Conservation (phyloP, 225 moss, liverwort and hornwort genomes). For the Sphagnum tenellum region DNA sequence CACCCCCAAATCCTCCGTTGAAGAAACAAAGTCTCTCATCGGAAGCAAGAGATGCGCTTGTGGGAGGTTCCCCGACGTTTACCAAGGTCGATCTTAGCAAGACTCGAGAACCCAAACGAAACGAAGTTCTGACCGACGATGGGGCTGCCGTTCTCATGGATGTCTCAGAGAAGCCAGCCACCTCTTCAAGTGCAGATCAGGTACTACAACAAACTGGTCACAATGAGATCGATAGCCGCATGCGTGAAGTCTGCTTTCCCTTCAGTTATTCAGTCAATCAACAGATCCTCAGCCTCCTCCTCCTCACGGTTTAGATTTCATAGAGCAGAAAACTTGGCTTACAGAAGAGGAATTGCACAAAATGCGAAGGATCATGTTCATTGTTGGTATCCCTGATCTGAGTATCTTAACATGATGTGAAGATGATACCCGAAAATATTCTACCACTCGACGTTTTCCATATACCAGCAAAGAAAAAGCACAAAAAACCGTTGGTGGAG, state of each 20-base stretch:
- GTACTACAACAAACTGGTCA: not conserved
- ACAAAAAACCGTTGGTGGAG: not conserved
- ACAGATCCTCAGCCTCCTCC: not conserved
- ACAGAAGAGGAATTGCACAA: not conserved
- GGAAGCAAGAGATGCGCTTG: not conserved
- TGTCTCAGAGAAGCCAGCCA: no score
- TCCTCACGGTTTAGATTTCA: not conserved
- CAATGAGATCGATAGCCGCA: no score
- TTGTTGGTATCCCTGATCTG: no score
- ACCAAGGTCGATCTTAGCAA: not conserved
- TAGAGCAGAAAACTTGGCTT: no score
- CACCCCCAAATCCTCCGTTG: slow-evolving; percentile 12
- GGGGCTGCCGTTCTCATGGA: no score
- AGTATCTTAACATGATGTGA: no score
- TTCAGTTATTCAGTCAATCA: not conserved
- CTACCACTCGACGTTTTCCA: slow-evolving; percentile 2
- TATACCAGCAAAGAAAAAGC: slow-evolving; percentile 4
- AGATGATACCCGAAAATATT: not conserved
- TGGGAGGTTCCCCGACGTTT: not conserved
- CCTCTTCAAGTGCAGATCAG: no score
- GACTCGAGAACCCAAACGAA: no score
- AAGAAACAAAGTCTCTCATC: not conserved
- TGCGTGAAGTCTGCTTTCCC: not conserved
- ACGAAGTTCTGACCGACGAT: no score
- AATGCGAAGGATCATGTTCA: not conserved